phyloP scores from a whole-genome alignment of 495 filamentous ascomycete genomes.

The Hypomontagnella monticulosa region DNA sequence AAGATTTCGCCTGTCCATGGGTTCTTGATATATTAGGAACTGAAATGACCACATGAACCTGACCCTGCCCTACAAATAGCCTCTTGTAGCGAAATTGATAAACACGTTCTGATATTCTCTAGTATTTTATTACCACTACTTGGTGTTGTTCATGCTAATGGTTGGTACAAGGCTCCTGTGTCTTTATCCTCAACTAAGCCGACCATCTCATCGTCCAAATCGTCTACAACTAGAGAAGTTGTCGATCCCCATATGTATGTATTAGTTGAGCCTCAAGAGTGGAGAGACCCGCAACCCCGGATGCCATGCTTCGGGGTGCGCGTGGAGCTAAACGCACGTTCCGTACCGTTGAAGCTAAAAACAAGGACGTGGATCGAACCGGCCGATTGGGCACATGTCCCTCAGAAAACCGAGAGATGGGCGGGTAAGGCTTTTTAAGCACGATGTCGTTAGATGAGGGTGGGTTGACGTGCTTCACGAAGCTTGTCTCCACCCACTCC shows the following conservation, averaged over 20 bases:
- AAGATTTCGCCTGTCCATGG: too few species aligned
- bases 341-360: constrained; percentile 9
- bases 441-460: constrained; percentile 29
- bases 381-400: constrained; percentile 13
- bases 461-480: constrained; percentile 35
- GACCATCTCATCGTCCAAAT: too few species aligned
- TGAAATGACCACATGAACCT: too few species aligned
- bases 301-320: background rate
- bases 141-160: too few species aligned
- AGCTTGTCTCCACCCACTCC: constrained; percentile 17
- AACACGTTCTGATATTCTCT: too few species aligned
- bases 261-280: constrained; percentile 34
- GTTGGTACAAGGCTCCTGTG: too few species aligned
- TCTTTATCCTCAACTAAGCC: too few species aligned
- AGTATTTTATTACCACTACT: too few species aligned
- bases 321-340: constrained; percentile 17
- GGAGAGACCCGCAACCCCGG: constrained; percentile 23
- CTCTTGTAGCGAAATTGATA: too few species aligned
- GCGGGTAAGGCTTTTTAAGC: background rate
- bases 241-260: background rate
- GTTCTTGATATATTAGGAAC: too few species aligned
- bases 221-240: too few species aligned
- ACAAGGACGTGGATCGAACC: background rate
- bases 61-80: too few species aligned
- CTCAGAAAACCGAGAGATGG: background rate